These are phyloP conservation scores for Polychaeton citri DNA, from an alignment of 2,329 filamentous ascomycete genomes.

Conservation along the genomic window DNA sequence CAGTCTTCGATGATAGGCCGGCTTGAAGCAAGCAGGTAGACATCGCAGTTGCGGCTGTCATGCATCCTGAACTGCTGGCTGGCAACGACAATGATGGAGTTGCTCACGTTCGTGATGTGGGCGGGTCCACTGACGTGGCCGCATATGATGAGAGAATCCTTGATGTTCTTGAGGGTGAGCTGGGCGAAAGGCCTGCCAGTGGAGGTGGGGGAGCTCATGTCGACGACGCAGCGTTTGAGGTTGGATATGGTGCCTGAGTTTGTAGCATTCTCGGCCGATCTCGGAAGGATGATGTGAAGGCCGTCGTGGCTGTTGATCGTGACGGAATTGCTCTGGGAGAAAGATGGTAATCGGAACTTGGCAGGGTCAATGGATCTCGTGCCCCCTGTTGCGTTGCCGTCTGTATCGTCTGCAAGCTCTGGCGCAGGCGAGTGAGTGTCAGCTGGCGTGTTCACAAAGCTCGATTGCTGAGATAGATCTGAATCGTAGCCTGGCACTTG, in stretches of 20 bases:
- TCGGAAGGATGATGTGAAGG: constrained; percentile 66
- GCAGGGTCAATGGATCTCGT: constrained; percentile 28
- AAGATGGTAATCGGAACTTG: constrained; percentile 38
- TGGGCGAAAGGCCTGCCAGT: constrained; percentile 55
- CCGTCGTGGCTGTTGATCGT: constrained; percentile 49
- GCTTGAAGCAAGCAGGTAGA: constrained; percentile 69
- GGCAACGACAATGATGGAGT: constrained; percentile 64
- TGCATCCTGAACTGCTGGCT: constrained; percentile 90
- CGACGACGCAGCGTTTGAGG: constrained; percentile 58
- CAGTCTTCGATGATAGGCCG: constrained; percentile 94
- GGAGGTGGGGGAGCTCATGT: constrained; percentile 57
- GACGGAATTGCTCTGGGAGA: constrained; percentile 42
- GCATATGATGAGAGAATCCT: constrained; percentile 58
- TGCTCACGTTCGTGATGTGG: constrained; percentile 63
- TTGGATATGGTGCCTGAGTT: constrained; percentile 61
- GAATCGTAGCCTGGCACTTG: constrained; percentile 30
- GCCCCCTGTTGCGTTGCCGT: constrained; percentile 34
- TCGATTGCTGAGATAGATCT: constrained; percentile 24
- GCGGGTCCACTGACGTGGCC: constrained; percentile 67
- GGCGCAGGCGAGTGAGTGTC: constrained; percentile 11
- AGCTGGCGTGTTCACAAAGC: constrained; percentile 26
- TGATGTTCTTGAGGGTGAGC: constrained; percentile 55
- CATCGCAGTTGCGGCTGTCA: constrained; percentile 63
- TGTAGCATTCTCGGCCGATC: constrained; percentile 55
- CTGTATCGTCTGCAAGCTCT: constrained; percentile 6